These are phyloP conservation scores for Cubamyces lactineus DNA, from an alignment of 768 basidiomycete species.

Conservation along the genomic window DNA sequence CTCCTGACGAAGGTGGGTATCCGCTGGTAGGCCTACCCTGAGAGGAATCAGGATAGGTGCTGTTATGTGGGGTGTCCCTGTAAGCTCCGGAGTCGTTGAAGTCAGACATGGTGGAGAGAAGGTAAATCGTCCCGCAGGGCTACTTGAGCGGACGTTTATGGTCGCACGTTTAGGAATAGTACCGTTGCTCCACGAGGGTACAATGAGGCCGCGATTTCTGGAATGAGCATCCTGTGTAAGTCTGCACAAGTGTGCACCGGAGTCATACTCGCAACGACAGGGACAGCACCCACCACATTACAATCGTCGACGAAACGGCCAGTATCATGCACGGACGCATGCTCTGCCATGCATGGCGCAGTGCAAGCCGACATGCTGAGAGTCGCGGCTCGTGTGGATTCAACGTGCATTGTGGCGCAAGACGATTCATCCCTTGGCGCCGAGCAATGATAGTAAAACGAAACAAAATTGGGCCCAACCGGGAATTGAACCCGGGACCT, in stretches of 20 bases:
- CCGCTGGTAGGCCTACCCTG: slow-evolving; percentile 12
- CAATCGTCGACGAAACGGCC: background rate
- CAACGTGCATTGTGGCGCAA: background rate
- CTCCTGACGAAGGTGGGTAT: slow-evolving; percentile 1
- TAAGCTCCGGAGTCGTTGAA: slow-evolving; percentile 19
- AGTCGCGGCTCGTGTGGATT: background rate
- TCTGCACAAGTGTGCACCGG: background rate
- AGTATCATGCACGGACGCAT: background rate
- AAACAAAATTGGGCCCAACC: slow-evolving; percentile 37
- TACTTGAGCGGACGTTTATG: slow-evolving; percentile 2
- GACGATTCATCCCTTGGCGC: background rate
- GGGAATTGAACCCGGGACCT: slow-evolving; percentile 48
- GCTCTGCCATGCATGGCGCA: background rate
- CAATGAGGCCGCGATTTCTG: slow-evolving; percentile 22
- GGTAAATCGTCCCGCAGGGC: slow-evolving; percentile 6
- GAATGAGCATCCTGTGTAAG: background rate
- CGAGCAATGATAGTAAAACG: background rate
- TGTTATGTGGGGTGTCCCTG: slow-evolving; percentile 14
- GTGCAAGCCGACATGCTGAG: background rate
- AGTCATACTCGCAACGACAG: background rate
- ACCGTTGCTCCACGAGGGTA: slow-evolving; percentile 17
- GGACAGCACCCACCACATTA: slow-evolving; percentile 7
- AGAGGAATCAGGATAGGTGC: slow-evolving; percentile 16
- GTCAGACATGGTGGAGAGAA: slow-evolving; percentile 17
- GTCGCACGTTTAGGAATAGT: slow-evolving; percentile 1